Conservation (phyloP, 2,329 filamentous ascomycete genomes). For the Daldinia sp. region DNA sequence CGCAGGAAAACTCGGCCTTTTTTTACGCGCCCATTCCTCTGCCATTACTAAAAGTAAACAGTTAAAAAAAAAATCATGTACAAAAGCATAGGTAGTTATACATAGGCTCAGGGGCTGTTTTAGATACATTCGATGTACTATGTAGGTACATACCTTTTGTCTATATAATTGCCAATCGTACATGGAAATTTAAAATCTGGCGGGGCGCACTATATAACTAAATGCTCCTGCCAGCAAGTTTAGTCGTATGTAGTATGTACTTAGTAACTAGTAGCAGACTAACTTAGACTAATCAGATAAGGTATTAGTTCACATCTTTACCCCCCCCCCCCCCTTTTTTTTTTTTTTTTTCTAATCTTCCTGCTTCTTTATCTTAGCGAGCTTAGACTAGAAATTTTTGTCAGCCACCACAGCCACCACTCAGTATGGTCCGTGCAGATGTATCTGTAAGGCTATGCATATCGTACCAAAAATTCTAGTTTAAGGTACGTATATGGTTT, state of each 20-base stretch:
- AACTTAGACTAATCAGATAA: conserved; percentile 2
- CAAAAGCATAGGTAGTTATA: not conserved
- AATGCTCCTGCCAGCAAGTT: not conserved
- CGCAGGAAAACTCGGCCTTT: not conserved
- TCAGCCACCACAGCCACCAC: no score
- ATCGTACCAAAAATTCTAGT: no score
- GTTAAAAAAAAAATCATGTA: not conserved
- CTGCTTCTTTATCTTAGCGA: no score
- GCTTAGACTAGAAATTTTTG: no score
- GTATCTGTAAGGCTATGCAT: no score
- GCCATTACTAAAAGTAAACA: not conserved
- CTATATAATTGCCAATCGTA: not conserved
- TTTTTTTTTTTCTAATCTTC: not conserved
- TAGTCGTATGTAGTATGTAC: not conserved
- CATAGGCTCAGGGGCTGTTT: not conserved
- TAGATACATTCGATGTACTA: no score
- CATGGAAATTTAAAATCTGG: not conserved
- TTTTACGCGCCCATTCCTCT: not conserved
- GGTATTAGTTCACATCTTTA: conserved; percentile 2
- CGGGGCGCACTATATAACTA: not conserved
- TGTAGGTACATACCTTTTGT: no score
- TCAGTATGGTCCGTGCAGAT: no score
- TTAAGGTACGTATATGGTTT: no score
- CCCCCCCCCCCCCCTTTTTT: conserved; percentile 1
- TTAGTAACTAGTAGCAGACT: not conserved